Evolutionary conservation across 2,329 filamentous ascomycete genomes (phyloP).

Genomic region (Venturia carpophila): DNA sequence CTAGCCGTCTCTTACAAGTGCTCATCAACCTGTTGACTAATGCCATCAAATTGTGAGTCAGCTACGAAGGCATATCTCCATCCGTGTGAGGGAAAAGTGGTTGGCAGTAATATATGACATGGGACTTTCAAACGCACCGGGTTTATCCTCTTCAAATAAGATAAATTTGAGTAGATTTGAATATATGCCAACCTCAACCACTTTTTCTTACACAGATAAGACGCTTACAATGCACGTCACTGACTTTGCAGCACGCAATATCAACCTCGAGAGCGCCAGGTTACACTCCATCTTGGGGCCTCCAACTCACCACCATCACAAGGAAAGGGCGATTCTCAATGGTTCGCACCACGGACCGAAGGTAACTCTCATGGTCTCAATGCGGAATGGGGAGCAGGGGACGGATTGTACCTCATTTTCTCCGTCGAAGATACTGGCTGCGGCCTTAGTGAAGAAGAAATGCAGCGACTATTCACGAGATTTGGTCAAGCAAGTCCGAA

Average conservation of each 20-base stretch:
- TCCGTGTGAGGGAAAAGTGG: not conserved
- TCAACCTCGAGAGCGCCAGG: not conserved
- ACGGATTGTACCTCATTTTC: constrained; percentile 48
- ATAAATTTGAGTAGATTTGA: not conserved
- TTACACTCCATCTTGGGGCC: constrained; percentile 27
- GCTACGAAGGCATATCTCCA: not conserved
- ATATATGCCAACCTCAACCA: not conserved
- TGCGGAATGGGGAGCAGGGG: constrained; percentile 51
- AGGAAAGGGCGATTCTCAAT: constrained; percentile 19
- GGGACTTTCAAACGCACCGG: not conserved
- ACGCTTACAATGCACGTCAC: not conserved
- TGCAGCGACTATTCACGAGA: constrained; percentile 51
- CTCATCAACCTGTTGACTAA: constrained; percentile 19
- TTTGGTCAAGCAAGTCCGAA: constrained; percentile 61
- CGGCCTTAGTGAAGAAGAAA: constrained; percentile 54
- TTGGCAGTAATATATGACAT: not conserved
- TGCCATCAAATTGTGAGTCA: constrained; percentile 18
- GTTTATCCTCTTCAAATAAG: not conserved
- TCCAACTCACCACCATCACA: constrained; percentile 19
- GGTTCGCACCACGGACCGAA: constrained; percentile 20
- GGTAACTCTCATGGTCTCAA: constrained; percentile 24
- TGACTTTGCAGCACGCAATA: constrained; percentile 4
- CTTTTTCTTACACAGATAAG: not conserved
- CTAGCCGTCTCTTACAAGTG: constrained; percentile 16
- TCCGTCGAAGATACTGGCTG: constrained; percentile 60